These are phyloP conservation scores for Cytospora piceicola DNA, from an alignment of 2,329 filamentous ascomycete genomes.

Conservation along the genomic window DNA sequence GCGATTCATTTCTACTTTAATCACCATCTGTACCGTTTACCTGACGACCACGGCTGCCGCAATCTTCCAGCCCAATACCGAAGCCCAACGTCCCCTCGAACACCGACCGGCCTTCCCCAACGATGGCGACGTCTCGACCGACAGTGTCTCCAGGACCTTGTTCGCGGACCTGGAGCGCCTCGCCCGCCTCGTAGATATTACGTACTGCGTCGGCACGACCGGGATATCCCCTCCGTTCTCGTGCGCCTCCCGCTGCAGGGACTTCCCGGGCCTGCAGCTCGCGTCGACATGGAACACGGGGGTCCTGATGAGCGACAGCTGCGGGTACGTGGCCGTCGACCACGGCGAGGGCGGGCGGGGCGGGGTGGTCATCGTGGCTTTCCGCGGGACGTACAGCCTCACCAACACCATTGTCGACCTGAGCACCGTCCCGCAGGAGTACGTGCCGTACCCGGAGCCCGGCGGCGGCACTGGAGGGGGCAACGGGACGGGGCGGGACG, in stretches of 20 bases:
- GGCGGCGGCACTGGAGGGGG: conserved; percentile 42
- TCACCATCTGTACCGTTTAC: not conserved
- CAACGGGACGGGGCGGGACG: conserved; percentile 11
- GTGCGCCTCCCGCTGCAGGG: conserved; percentile 81
- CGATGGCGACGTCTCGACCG: conserved; percentile 11
- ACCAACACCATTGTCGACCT: conserved; percentile 90
- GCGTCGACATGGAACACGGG: conserved; percentile 83
- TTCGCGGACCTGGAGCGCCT: conserved; percentile 85
- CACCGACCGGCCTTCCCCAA: conserved; percentile 23
- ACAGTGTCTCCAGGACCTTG: conserved; percentile 60
- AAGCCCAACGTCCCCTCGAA: not conserved
- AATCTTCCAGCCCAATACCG: conserved; percentile 10
- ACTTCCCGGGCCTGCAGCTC: conserved; percentile 81
- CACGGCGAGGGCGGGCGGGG: conserved; percentile 48
- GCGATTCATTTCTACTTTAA: conserved; percentile 16
- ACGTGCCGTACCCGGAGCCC: conserved; percentile 78
- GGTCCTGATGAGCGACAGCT: conserved; percentile 44
- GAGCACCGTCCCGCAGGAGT: conserved; percentile 85
- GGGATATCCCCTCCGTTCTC: conserved; percentile 83
- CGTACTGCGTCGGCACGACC: conserved; percentile 87
- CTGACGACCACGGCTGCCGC: conserved; percentile 14
- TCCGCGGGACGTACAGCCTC: conserved; percentile 92
- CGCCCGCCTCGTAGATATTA: conserved; percentile 88
- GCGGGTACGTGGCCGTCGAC: conserved; percentile 91
- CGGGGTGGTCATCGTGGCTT: conserved; percentile 75